Evolutionary conservation across 1,139 yeast genomes (phyloP).

Genomic region (Ashbya aceris): DNA sequence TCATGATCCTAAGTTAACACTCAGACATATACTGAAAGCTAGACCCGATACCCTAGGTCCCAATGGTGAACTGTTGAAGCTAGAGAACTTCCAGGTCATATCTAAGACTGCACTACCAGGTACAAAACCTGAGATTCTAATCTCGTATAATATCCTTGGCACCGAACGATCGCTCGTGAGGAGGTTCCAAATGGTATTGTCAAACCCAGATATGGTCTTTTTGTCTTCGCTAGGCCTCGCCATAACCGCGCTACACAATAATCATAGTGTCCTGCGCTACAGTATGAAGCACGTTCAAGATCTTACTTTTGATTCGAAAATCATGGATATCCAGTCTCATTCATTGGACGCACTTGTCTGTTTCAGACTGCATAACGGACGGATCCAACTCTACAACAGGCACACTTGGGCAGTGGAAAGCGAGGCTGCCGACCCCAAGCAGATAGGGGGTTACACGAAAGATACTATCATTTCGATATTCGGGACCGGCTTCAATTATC

Average conservation of each 20-base stretch:
- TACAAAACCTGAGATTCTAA: slow-evolving; percentile 23
- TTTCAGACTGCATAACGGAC: slow-evolving; percentile 24
- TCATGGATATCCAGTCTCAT: slow-evolving; percentile 21
- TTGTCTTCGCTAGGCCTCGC: not conserved
- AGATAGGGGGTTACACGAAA: not conserved
- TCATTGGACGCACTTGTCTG: slow-evolving; percentile 22
- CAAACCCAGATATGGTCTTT: slow-evolving; percentile 5
- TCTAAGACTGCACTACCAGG: slow-evolving; percentile 27
- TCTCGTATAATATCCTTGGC: slow-evolving; percentile 22
- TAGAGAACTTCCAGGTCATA: slow-evolving; percentile 21
- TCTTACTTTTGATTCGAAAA: slow-evolving; percentile 16
- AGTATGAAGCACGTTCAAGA: slow-evolving; percentile 8
- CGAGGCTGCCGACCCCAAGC: slow-evolving; percentile 5
- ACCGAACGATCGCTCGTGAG: slow-evolving; percentile 20
- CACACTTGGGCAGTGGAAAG: slow-evolving; percentile 27
- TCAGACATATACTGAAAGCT: slow-evolving; percentile 21
- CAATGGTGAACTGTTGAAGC: slow-evolving; percentile 18
- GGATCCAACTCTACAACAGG: slow-evolving; percentile 20
- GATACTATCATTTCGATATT: slow-evolving; percentile 25
- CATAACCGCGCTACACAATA: not conserved
- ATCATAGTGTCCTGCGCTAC: not conserved
- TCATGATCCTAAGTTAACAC: slow-evolving; percentile 25
- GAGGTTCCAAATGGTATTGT: slow-evolving; percentile 13
- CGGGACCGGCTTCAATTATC: slow-evolving; percentile 24
- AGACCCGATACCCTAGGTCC: slow-evolving; percentile 19